Evolutionary conservation across 2,329 filamentous ascomycete species (phyloP), one percentile per base, ranked within the genome.

Genomic region (Arthrocladium fulminans): DNA sequence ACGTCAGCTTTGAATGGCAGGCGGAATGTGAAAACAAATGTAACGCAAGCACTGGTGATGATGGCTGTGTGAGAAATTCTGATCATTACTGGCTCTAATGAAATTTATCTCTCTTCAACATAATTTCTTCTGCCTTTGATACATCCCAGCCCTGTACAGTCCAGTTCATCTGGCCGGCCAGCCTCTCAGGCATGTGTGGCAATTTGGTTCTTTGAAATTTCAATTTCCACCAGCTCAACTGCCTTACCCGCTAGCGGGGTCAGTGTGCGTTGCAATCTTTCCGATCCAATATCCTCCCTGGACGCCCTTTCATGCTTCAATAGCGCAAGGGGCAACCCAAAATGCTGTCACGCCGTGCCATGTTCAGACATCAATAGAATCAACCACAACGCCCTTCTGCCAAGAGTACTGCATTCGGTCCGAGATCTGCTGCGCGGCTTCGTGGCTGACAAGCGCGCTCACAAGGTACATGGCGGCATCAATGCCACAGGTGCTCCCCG

Each of bases 381-480:
- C 57, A 37, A 60, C 57, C 17, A 57, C 54, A 23, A 58, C 53
- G 29, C 57, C 57, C 54, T 60, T 60, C 51, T 55, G 49, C 88
- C 88, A 94, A 62, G 76, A 80, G 74, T 89, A 86, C 71, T 90
- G 84, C 74, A 92, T 80, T 57, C 77, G 59, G 55, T 82, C 77
- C 61, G 84, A 83, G 56, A 86, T 81, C 69, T 90, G 84, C 50
- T 80, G 76, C 54, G 87, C 86, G 51, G 81, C 75, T 47, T 86
- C 84, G 61, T 87, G 80, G 52, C 81, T 84, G 43, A 90, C 86
- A 65, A 94, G 70, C 57, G 87, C 86, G 67, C 83, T 85, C 66
- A 94, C 82, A 63, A 94, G 75, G 72, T 94, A 92, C 70, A 94
- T 71, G 58, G 83, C 75, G 48, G 88, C 88, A 73, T 94, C 88